These are phyloP conservation scores for Boletus rubropictus DNA, from an alignment of 768 basidiomycete species.

Conservation along the genomic window DNA sequence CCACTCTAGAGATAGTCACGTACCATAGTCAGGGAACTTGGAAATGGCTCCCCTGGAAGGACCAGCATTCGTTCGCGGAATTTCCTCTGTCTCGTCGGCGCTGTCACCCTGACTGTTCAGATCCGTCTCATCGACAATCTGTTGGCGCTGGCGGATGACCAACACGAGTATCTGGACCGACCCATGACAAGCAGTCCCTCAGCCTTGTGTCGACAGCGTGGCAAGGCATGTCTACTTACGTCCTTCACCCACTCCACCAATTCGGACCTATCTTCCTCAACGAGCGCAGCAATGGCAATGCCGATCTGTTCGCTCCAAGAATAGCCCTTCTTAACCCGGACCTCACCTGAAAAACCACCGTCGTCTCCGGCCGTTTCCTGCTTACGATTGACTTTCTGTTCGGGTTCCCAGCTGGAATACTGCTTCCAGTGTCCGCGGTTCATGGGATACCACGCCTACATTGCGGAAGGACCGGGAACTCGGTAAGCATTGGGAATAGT, in stretches of 20 bases:
- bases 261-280: slow-evolving; percentile 56
- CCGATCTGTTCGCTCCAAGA: slow-evolving; percentile 88
- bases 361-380: slow-evolving; percentile 30
- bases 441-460: slow-evolving; percentile 83
- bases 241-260: slow-evolving; percentile 78
- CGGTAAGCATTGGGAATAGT: slow-evolving; percentile 19
- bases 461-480: not conserved
- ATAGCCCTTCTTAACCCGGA: slow-evolving; percentile 81
- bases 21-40: slow-evolving; percentile 74
- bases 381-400: slow-evolving; percentile 35
- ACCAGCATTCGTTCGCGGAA: slow-evolving; percentile 22
- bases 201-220: slow-evolving; percentile 20
- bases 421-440: slow-evolving; percentile 83
- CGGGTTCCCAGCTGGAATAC: slow-evolving; percentile 71
- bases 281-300: slow-evolving; percentile 70
- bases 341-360: slow-evolving; percentile 52
- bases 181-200: slow-evolving; percentile 6
- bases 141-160: slow-evolving; percentile 54
- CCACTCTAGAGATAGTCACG: slow-evolving; percentile 1
- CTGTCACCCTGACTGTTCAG: slow-evolving; percentile 36
- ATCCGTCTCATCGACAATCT: slow-evolving; percentile 59
- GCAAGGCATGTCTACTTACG: slow-evolving; percentile 42
- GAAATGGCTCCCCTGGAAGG: slow-evolving; percentile 66
- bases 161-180: slow-evolving; percentile 50
- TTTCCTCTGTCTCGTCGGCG: slow-evolving; percentile 30